Evolutionary conservation across 176 grass and related monocot species (phyloP), one percentile per base, ranked within the genome.

Genomic region (Carex scoparia): DNA sequence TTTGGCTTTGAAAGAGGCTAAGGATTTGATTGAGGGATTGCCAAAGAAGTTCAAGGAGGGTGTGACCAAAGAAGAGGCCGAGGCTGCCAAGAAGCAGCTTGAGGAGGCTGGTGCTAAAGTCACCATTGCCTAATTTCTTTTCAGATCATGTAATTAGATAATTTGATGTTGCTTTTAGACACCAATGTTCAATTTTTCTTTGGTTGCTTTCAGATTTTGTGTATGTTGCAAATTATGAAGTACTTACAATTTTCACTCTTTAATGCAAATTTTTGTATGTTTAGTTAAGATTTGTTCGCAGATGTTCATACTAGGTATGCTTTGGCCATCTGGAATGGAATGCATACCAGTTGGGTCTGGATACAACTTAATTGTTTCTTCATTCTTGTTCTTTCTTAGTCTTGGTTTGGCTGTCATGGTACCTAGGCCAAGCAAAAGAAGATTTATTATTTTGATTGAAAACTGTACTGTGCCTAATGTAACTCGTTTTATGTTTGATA

Each of bases 31-130:
- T 79, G 91, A 97, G 84, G 91, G 94, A 0, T 89, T 97, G 72
- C 94, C 94, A 9, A 97, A 97, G 88, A 97, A 97, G 88, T 86
- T 94, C 15, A 97, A 91, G 82, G 94, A 97, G 79, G 91, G 54
- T 42, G 86, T 94, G 44, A 84, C 77, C 81, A 94, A 92, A 92
- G 94, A 97, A 0, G 91, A 97, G 56, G 94, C 94, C 1, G 94
- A 97, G 84, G 83, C 88, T 1, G 88, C 88, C 81, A 97, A 94
- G 90, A 97, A 97, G 73, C 88, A 94, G 82, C 94, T 97, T 49
- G 94, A 97, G 89, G 94, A 81, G 70, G 94, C 91, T 59, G 94
- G 94, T 60, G 94, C 94, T 53, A 97, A 97, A 87, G 88, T 97
- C 18, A 75, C 94, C 72, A 69, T 97, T 66, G 86, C 63, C 53